phyloP scores from a whole-genome alignment of 805 yeast species.

The Candida yuanshanica region DNA sequence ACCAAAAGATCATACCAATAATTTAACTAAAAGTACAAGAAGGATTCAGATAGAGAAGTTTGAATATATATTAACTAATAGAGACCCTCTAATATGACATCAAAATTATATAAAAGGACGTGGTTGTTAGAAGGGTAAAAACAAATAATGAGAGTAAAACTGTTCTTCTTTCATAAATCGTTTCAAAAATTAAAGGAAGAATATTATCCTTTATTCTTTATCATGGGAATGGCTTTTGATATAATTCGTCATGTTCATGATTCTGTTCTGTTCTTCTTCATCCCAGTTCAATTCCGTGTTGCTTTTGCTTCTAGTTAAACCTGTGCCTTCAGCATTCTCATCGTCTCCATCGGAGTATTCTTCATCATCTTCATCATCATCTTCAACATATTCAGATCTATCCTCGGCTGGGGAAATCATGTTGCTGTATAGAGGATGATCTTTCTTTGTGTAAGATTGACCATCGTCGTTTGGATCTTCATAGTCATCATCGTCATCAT shows the following conservation, averaged over 20 bases:
- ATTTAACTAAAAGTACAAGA: no score
- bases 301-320: constrained; percentile 31
- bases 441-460: constrained; percentile 57
- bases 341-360: constrained; percentile 20
- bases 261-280: constrained; percentile 26
- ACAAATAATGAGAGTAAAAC: constrained; percentile 1
- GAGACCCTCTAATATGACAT: no score
- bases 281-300: constrained; percentile 31
- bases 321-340: constrained; percentile 25
- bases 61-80: no score
- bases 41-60: no score
- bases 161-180: not conserved
- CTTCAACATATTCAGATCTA: constrained; percentile 20
- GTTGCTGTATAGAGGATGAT: constrained; percentile 50
- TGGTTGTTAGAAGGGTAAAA: not conserved
- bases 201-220: not conserved
- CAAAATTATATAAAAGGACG: not conserved
- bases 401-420: constrained; percentile 24
- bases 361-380: constrained; percentile 17
- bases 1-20: no score
- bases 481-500: constrained; percentile 58
- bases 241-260: constrained; percentile 26
- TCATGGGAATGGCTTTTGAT: constrained; percentile 19
- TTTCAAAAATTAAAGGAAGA: not conserved
- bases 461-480: constrained; percentile 82